These are phyloP conservation scores for Gomphus bonarii DNA, from an alignment of 1,284 basidiomycete species.

Conservation along the genomic window DNA sequence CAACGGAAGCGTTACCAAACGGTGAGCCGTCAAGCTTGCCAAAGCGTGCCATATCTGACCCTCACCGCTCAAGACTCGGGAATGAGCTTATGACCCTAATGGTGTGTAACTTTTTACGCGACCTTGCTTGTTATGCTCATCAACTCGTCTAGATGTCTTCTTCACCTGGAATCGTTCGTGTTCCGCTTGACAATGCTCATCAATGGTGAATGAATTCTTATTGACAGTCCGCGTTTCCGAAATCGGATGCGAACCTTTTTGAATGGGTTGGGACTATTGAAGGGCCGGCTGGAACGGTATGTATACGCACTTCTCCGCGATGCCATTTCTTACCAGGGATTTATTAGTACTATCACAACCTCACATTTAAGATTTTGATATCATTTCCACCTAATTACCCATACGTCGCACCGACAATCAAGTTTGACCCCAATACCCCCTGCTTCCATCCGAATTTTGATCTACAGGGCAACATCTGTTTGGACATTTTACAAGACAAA, in stretches of 20 bases:
- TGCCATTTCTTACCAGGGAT: slow-evolving; percentile 5
- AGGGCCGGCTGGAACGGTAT: slow-evolving; percentile 62
- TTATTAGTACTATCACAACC: slow-evolving; percentile 59
- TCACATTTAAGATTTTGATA: slow-evolving; percentile 73
- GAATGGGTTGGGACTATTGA: slow-evolving; percentile 81
- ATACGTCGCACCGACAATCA: slow-evolving; percentile 70
- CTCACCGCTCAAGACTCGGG: slow-evolving; percentile 38
- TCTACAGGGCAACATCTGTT: slow-evolving; percentile 69
- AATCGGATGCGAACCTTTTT: slow-evolving; percentile 70
- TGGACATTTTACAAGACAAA: slow-evolving; percentile 82
- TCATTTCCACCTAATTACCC: slow-evolving; percentile 78
- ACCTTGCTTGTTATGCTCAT: slow-evolving; percentile 4
- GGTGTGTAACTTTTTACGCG: slow-evolving; percentile 33
- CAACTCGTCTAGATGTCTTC: slow-evolving; percentile 57
- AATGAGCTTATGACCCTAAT: slow-evolving; percentile 80
- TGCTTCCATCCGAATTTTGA: slow-evolving; percentile 86
- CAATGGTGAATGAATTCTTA: background rate
- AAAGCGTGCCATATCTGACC: background rate
- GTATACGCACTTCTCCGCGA: slow-evolving; percentile 18
- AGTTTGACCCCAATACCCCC: slow-evolving; percentile 56
- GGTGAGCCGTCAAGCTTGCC: slow-evolving; percentile 30
- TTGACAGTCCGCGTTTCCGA: slow-evolving; percentile 71
- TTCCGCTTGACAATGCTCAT: background rate
- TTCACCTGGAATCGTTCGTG: slow-evolving; percentile 68
- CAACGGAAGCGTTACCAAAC: slow-evolving; percentile 71